Evolutionary conservation across 139 green algal genomes (phyloP).

Genomic region (Tetradesmus obliquus): DNA sequence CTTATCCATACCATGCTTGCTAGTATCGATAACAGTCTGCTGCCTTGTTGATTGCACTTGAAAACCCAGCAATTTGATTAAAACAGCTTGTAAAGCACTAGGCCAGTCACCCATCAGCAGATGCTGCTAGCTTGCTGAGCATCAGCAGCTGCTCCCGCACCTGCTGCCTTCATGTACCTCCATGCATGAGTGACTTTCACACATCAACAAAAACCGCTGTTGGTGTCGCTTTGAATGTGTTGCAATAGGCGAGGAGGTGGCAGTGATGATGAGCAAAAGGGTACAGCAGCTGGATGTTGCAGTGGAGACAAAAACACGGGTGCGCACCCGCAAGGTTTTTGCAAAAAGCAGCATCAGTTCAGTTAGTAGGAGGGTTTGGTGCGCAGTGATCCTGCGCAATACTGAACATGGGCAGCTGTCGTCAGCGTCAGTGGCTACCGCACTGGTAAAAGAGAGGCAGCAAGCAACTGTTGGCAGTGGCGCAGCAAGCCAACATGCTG

Average conservation of each 20-base stretch:
- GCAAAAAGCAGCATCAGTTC: neutral
- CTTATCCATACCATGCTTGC: neutral
- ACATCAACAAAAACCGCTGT: too few species aligned
- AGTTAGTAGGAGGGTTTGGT: neutral
- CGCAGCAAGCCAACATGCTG: neutral
- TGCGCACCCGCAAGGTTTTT: neutral
- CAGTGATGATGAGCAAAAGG: constrained; percentile 52
- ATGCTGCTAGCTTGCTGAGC: neutral
- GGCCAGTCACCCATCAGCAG: neutral
- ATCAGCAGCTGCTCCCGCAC: neutral
- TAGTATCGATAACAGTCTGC: neutral
- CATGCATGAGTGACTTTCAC: neutral
- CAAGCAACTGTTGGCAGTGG: neutral
- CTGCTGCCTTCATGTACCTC: neutral
- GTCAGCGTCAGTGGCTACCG: neutral
- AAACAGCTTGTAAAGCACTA: neutral
- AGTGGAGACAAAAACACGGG: constrained; percentile 77
- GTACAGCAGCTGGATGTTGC: constrained; percentile 75
- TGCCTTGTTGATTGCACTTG: too few species aligned
- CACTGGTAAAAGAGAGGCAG: neutral
- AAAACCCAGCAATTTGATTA: too few species aligned
- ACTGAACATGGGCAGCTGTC: neutral
- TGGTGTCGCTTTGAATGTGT: neutral
- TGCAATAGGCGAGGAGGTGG: constrained; percentile 32
- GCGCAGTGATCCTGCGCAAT: neutral